Evolutionary conservation across 2,329 filamentous ascomycete genomes (phyloP), one percentile per base, ranked within the genome.

Genomic region (Ceratocystis smalleyi): DNA sequence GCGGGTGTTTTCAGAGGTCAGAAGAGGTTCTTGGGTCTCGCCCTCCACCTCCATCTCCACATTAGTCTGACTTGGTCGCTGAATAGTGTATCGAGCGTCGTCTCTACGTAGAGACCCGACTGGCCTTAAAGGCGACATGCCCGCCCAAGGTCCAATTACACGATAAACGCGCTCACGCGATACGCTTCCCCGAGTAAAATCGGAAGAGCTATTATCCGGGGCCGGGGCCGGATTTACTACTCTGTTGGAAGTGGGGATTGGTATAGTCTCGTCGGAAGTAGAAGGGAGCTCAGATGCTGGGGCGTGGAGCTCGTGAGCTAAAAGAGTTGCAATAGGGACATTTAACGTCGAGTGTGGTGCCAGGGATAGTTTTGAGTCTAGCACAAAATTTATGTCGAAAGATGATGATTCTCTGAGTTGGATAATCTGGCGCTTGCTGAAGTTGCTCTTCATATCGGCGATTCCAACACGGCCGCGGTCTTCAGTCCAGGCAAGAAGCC

Each of bases 401-500:
- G 49, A 71, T 2, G 43, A 22, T 6, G 66, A 80, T 80, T 64
- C 83, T 78, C 85, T 81, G 51, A 92, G 77, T 32, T 81, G 76
- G 35, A 94, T 77, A 40, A 87, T 80, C 71, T 94, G 89, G 57
- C 85, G 83, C 62, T 83, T 79, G 59, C 80, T 77, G 67, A 89
- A 84, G 24, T 85, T 82, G 69, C 78, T 81, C 35, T 88, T 81
- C 61, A 89, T 75, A 73, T 94, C 89, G 4, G 86, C 86, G 47
- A 92, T 78, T 45, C 87, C 89, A 17, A 91, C 78, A 64, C 84
- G 80, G 2, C 86, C 88, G 68, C 88, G 86, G 70, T 96, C 89
- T 74, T 99, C 94, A 7, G 91, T 89, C 91, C 94, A 97, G 5
- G 95, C 88, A 49, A 99, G 77, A 19, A 99, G 81, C 71, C 96